These are phyloP conservation scores for Scheffersomyces amazonensis DNA, from an alignment of 805 yeast genomes.

Conservation along the genomic window DNA sequence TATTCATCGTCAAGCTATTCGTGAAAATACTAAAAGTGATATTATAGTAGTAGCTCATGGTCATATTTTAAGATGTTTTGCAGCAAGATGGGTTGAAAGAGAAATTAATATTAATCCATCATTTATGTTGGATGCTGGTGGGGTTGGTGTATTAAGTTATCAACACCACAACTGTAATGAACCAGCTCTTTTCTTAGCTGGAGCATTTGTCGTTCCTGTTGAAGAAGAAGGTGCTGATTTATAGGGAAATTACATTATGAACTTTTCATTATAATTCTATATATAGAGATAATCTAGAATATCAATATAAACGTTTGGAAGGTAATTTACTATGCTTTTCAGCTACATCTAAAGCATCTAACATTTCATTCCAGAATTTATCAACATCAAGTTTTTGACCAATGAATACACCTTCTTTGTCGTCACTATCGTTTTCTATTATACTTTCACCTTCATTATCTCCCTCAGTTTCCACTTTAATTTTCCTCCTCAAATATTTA, in stretches of 20 bases:
- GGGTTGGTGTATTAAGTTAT: conserved; percentile 87
- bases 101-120: conserved; percentile 67
- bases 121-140: conserved; percentile 90
- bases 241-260: not conserved
- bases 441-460: conserved; percentile 28
- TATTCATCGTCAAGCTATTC: conserved; percentile 55
- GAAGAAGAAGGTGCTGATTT: conserved; percentile 44
- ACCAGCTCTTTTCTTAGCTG: conserved; percentile 83
- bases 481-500: conserved; percentile 20
- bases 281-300: too few species aligned
- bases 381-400: conserved; percentile 5
- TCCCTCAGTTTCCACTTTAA: conserved; percentile 25
- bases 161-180: conserved; percentile 82
- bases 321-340: conserved; percentile 3
- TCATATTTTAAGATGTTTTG: conserved; percentile 85
- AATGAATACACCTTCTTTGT: conserved; percentile 7
- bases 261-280: too few species aligned
- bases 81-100: conserved; percentile 78
- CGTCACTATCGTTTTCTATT: not conserved
- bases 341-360: conserved; percentile 6
- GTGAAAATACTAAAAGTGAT: conserved; percentile 57
- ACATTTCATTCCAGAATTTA: conserved; percentile 8
- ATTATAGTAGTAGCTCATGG: conserved; percentile 89
- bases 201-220: conserved; percentile 74
- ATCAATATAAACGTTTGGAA: not conserved